These are phyloP conservation scores for Ramaria rubella DNA, from an alignment of 768 basidiomycete genomes.

Conservation along the genomic window DNA sequence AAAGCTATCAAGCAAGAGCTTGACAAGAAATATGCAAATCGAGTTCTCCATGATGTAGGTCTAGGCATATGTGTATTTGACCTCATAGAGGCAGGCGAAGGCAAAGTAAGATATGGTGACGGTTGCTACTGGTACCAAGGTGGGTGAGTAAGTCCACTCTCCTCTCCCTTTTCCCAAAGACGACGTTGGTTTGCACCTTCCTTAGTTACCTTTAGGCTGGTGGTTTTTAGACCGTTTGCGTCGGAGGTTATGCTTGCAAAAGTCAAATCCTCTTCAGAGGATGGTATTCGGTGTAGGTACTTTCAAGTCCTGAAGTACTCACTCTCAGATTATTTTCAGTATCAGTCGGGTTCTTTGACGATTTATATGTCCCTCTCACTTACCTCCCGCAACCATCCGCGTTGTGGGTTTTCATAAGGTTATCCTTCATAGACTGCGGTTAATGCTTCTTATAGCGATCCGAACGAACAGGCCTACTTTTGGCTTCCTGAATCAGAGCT, in stretches of 20 bases:
- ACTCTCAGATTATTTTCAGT: slow-evolving; percentile 38
- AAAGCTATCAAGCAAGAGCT: slow-evolving; percentile 79
- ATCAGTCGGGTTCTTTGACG: slow-evolving; percentile 87
- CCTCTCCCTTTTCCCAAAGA: background rate
- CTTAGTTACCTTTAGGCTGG: slow-evolving; percentile 79
- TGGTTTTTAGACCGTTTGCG: slow-evolving; percentile 85
- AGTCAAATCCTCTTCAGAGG: slow-evolving; percentile 80
- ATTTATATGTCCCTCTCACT: slow-evolving; percentile 75
- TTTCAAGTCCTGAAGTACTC: background rate
- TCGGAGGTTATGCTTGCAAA: slow-evolving; percentile 88
- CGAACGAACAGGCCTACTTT: slow-evolving; percentile 78
- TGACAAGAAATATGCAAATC: slow-evolving; percentile 94
- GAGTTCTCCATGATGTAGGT: slow-evolving; percentile 84
- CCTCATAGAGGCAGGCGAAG: slow-evolving; percentile 78
- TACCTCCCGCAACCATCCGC: slow-evolving; percentile 78
- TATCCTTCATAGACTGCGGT: background rate
- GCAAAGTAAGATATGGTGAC: slow-evolving; percentile 91
- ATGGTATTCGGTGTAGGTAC: slow-evolving; percentile 72
- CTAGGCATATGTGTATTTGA: slow-evolving; percentile 90
- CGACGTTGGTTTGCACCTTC: background rate
- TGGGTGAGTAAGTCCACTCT: slow-evolving; percentile 23
- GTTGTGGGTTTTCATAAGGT: slow-evolving; percentile 45
- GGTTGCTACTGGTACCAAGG: slow-evolving; percentile 94
- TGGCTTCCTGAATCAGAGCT: slow-evolving; percentile 55
- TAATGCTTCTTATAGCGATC: slow-evolving; percentile 43